Conservation (phyloP, 2,329 filamentous ascomycete species). For the Cryphonectria radicalis region DNA sequence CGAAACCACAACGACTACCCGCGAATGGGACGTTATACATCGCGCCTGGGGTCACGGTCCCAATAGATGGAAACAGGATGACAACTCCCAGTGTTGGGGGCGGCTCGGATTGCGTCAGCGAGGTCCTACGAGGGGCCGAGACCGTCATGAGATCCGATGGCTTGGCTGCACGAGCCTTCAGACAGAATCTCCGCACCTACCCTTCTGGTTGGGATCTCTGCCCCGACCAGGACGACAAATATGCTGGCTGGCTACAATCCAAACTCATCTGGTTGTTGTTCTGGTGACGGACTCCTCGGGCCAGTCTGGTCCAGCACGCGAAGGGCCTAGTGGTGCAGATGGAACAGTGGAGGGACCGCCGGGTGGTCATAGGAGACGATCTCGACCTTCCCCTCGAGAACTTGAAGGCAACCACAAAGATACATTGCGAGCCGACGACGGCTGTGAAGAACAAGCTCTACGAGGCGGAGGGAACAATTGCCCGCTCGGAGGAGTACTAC, state of each 20-base stretch:
- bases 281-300: not conserved
- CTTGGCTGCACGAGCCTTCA: not conserved
- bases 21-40: not conserved
- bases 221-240: not conserved
- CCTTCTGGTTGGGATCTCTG: not conserved
- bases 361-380: not conserved
- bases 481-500: not conserved
- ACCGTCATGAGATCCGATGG: not conserved
- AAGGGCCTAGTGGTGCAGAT: not conserved
- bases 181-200: not conserved
- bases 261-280: not conserved
- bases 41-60: not conserved
- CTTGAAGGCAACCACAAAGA: accelerated
- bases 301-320: not conserved
- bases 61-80: not conserved
- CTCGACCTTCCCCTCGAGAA: not conserved
- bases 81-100: not conserved
- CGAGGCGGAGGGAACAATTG: not conserved
- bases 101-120: not conserved
- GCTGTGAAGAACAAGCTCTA: not conserved
- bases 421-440: not conserved
- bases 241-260: not conserved
- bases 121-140: not conserved
- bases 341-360: not conserved
- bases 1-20: not conserved